Evolutionary conservation across 2,329 filamentous ascomycete species (phyloP), one percentile per base, ranked within the genome.

Genomic region (Cadophora luteo-olivacea): DNA sequence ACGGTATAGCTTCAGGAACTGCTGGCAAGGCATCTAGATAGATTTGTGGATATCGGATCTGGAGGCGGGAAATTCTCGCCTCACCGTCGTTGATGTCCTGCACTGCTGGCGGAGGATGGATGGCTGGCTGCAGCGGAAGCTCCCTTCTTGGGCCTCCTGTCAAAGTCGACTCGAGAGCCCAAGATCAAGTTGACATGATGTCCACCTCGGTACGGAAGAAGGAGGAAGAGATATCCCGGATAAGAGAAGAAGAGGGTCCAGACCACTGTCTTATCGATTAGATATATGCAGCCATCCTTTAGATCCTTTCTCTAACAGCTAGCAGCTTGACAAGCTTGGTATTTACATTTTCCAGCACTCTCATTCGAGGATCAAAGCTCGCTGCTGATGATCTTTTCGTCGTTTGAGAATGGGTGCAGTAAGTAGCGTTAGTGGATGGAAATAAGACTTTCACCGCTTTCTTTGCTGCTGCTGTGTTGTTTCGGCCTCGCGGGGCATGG

Each of bases 1-100:
- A 14, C 11, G 57, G 55, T 14, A 60, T 60, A 60, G 57, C 57
- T 60, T 60, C 36, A 60, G 57, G 57, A 60, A 45, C 57, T 60
- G 57, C 57, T 60, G 57, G 33, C 57, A 60, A 49, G 45, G 45
- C 45, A 49, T 3, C 29, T 29, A 29, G 41, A 48, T 49, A 49
- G 41, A 38, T 11, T 38, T 38, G 45, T 49, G 45, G 45, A 49
- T 22, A n/a, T 22, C 45, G 19, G 45, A 49, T 49, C 45, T 49
- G 45, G 45, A 49, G 19, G n/a, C n/a, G 19, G 45, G 41, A 45
- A 49, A n/a, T 22, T 22, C 7, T 49, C 19, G n/a, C 45, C 45
- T 49, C n/a, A 22, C 45, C 45, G 45, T 49, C 29, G 29, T 29
- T 48, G 14, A 48, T 48, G 41, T 48, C 11, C 41, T 48, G 29